Evolutionary conservation across 441 rosid species (phyloP).

Genomic region (Gossypium davidsonii): DNA sequence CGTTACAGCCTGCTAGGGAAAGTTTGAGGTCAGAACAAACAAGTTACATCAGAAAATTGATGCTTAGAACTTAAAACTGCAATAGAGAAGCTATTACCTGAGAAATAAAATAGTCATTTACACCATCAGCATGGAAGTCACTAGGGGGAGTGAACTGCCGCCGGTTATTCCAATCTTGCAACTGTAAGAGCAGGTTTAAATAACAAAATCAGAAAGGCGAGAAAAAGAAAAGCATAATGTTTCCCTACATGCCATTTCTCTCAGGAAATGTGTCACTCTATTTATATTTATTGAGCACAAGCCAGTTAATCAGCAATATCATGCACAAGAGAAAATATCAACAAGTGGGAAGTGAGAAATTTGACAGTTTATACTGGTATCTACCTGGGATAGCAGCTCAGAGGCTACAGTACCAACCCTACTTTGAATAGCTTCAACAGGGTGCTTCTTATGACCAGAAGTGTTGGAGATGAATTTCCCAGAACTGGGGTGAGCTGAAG

Average conservation of each 20-base stretch:
- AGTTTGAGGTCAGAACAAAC: conserved; percentile 19
- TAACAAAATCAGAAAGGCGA: conserved; percentile 15
- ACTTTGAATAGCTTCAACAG: conserved; percentile 56
- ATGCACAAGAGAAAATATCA: background rate
- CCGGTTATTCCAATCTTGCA: conserved; percentile 98
- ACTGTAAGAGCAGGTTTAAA: conserved; percentile 34
- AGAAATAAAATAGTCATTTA: conserved; percentile 81
- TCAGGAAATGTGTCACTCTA: background rate
- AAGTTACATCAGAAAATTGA: conserved; percentile 12
- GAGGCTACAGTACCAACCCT: conserved; percentile 75
- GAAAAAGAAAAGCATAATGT: conserved; percentile 1
- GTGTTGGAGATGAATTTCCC: conserved; percentile 39
- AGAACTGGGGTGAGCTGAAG: conserved; percentile 40
- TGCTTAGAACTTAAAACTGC: conserved; percentile 12
- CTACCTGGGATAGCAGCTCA: conserved; percentile 93
- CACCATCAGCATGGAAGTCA: conserved; percentile 91
- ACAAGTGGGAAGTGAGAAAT: conserved; percentile 1
- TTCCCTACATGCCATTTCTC: conserved; percentile 9
- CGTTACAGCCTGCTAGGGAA: conserved; percentile 56
- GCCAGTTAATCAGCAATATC: background rate
- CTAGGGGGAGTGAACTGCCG: conserved; percentile 70
- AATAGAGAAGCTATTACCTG: conserved; percentile 53
- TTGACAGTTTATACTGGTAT: conserved; percentile 14
- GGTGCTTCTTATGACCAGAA: conserved; percentile 40
- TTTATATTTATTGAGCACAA: background rate